phyloP scores from a whole-genome alignment of 768 basidiomycete species.

The Pisolithus orientalis region DNA sequence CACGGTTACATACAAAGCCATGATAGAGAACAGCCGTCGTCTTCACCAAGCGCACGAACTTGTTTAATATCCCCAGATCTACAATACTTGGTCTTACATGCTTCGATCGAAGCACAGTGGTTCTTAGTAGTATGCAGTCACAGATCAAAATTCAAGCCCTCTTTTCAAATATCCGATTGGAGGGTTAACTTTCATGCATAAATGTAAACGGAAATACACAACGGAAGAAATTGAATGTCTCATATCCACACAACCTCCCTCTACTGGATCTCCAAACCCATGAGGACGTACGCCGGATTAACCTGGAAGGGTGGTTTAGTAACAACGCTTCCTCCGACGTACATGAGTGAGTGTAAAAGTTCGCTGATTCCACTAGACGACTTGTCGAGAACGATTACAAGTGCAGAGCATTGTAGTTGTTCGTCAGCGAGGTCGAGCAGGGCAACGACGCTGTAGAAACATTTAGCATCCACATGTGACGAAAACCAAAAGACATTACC shows the following conservation, averaged over 20 bases:
- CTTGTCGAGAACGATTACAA: slow-evolving; percentile 77
- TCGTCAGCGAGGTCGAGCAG: slow-evolving; percentile 87
- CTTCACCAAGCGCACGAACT: too few relatives aligned
- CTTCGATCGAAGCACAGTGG: too few relatives aligned
- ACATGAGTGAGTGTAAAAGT: slow-evolving; percentile 86
- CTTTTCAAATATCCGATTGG: too few relatives aligned
- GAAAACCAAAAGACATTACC: slow-evolving; percentile 36
- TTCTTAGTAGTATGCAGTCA: too few relatives aligned
- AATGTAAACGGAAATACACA: too few relatives aligned
- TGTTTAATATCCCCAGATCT: too few relatives aligned
- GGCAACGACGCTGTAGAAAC: slow-evolving; percentile 63
- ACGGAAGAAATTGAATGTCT: background rate
- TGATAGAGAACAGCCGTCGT: background rate
- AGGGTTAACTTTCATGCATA: too few relatives aligned
- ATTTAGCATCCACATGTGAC: slow-evolving; percentile 2
- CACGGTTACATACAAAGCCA: background rate
- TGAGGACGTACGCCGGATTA: slow-evolving; percentile 72
- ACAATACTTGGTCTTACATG: too few relatives aligned
- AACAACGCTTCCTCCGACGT: slow-evolving; percentile 83
- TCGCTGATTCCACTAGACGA: slow-evolving; percentile 63
- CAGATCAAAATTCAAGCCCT: too few relatives aligned
- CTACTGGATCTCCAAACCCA: slow-evolving; percentile 74
- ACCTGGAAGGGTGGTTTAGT: slow-evolving; percentile 74
- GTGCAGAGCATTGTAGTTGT: slow-evolving; percentile 65
- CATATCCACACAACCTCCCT: slow-evolving; percentile 19